Percentiles rank a stretch among this genome's conserved stretches.
Evolutionary conservation across 768 basidiomycete species (phyloP).

Genomic region (Hygrophorus pudorinus): DNA sequence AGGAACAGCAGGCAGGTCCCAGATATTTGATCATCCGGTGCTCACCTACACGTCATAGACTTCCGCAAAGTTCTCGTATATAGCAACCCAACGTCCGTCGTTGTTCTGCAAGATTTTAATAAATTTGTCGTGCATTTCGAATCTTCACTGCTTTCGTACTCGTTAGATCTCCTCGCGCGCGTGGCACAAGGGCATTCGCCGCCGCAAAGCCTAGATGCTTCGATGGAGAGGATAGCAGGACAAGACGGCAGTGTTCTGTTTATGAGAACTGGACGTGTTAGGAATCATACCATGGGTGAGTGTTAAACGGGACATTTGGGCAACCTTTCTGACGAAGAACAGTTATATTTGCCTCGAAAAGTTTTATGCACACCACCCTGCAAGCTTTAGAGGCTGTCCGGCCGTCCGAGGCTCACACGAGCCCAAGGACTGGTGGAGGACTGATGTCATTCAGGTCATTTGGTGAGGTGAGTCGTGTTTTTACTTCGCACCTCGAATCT

Average conservation of each 20-base stretch:
- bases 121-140: conserved; percentile 62
- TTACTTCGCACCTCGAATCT: not conserved
- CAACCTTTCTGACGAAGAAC: not conserved
- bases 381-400: conserved; percentile 50
- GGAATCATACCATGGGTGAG: conserved; percentile 48
- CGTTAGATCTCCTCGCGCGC: conserved; percentile 59
- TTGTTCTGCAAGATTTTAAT: conserved; percentile 51
- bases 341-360: conserved; percentile 68
- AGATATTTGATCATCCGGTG: conserved; percentile 1
- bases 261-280: conserved; percentile 45
- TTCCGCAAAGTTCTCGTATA: conserved; percentile 48
- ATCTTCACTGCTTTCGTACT: conserved; percentile 49
- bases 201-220: conserved; percentile 37
- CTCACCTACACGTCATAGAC: conserved; percentile 27
- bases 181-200: conserved; percentile 42
- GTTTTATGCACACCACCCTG: conserved; percentile 45
- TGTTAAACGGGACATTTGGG: conserved; percentile 1
- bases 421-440: conserved; percentile 16
- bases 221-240: conserved; percentile 51
- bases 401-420: conserved; percentile 23
- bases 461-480: conserved; percentile 44
- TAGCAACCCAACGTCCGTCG: conserved; percentile 40
- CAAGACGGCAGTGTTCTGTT: conserved; percentile 50
- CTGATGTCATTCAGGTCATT: conserved; percentile 43
- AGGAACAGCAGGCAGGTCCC: conserved; percentile 41